Evolutionary conservation across 768 basidiomycete genomes (phyloP), one percentile per base, ranked within the genome.

Genomic region (Phaeotremella skinneri): DNA sequence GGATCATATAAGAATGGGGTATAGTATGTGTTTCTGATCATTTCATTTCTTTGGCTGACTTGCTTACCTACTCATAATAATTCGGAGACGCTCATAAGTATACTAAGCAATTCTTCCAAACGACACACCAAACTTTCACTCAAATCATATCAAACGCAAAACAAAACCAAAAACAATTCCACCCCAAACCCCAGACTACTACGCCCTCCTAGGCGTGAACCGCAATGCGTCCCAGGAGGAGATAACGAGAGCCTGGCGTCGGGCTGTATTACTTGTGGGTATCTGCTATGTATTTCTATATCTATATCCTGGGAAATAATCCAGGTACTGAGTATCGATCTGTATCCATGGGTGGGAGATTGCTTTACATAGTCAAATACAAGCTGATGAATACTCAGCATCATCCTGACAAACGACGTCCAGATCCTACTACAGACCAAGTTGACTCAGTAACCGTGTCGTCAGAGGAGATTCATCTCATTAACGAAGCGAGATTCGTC

Each of bases 401-500:
- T 55, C 63, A 64, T 55, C 63, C 63, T 3, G 63, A 64, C 21
- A 64, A 64, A 41, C 30, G 37, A 2, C 23, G 3, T 6, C 25
- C 34, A 27, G 9, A n/a, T 31, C 11, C 9, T 11, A 7, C 11
- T 48, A 7, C 30, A 39, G n/a, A n/a, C n/a, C n/a, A n/a, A n/a
- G n/a, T n/a, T n/a, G n/a, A n/a, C n/a, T n/a, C n/a, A n/a, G n/a
- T n/a, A n/a, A n/a, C n/a, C n/a, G n/a, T n/a, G n/a, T n/a, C n/a
- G 20, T 20, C 52, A n/a, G 53, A 31, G 9, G 17, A 23, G 13
- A 17, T 42, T 3, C 64, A 70, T 58, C 63, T 70, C 14, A 37
- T 65, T 43, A 74, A 74, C 34, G 69, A 74, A 59, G 72, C 72
- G 5, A 52, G 56, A 53, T 64, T 42, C 39, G 55, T 70, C 4